Conservation (phyloP, 225 moss, liverwort and hornwort genomes). For the Sphagnum contortum region DNA sequence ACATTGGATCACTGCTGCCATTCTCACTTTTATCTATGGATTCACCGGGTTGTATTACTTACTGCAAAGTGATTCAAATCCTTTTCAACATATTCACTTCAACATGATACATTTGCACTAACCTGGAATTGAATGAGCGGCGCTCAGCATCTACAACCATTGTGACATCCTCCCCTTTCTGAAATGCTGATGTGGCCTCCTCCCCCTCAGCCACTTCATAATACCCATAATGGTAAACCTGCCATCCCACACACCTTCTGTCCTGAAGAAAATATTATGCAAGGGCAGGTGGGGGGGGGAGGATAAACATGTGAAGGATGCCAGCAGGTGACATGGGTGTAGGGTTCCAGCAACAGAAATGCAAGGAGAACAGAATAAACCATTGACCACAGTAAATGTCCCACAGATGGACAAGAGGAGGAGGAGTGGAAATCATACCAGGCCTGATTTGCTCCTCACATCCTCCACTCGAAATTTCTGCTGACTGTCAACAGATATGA, state of each 20-base stretch:
- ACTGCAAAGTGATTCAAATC: too few species aligned
- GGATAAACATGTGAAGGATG: too few species aligned
- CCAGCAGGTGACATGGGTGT: too few species aligned
- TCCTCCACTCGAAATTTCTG: constrained; percentile 53
- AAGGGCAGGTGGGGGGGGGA: too few species aligned
- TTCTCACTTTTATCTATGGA: too few species aligned
- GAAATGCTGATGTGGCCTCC: constrained; percentile 17
- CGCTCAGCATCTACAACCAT: constrained; percentile 39
- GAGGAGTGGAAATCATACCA: constrained; percentile 14
- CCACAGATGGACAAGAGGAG: background rate
- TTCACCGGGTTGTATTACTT: too few species aligned
- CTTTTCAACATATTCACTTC: too few species aligned
- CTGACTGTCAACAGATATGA: constrained; percentile 28
- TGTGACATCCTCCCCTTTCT: constrained; percentile 41
- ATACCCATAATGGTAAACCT: constrained; percentile 67
- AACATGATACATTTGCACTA: background rate
- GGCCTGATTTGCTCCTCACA: constrained; percentile 52
- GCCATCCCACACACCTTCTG: constrained; percentile 1
- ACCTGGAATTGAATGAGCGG: constrained; percentile 59
- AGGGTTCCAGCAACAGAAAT: background rate
- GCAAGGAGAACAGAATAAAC: constrained; percentile 4
- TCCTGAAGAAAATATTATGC: background rate
- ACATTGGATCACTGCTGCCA: too few species aligned
- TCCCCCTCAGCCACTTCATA: constrained; percentile 11
- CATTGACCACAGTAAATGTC: background rate